Evolutionary conservation across 2,329 filamentous ascomycete genomes (phyloP).

Genomic region (Apiospora aurea): DNA sequence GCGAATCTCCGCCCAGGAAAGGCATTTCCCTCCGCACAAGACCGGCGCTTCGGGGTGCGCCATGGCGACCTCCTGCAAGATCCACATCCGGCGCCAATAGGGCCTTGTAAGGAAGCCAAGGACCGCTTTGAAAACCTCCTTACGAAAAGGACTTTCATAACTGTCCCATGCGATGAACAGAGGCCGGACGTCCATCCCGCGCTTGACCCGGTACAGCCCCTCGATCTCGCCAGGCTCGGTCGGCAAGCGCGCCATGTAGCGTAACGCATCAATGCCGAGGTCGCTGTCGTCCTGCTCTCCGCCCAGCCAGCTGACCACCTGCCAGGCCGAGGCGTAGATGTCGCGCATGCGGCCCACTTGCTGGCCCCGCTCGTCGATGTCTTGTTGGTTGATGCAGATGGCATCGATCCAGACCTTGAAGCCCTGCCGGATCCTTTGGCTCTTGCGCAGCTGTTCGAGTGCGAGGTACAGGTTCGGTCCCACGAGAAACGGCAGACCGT

Average conservation of each 20-base stretch:
- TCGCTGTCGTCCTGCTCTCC: not conserved
- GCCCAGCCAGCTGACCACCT: not conserved
- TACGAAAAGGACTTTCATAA: no score
- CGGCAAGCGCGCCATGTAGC: no score
- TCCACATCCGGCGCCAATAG: constrained; percentile 20
- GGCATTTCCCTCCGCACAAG: not conserved
- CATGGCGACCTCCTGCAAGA: constrained; percentile 18
- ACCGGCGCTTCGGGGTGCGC: not conserved
- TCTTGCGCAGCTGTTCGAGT: not conserved
- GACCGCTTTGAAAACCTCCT: not conserved
- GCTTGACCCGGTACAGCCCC: no score
- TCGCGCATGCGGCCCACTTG: not conserved
- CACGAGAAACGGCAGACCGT: not conserved
- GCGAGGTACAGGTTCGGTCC: not conserved
- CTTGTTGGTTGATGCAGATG: not conserved
- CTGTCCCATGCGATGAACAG: no score
- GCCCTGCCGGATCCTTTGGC: not conserved
- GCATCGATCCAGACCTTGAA: not conserved
- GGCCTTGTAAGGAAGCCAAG: not conserved
- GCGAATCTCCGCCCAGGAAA: not conserved
- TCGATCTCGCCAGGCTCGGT: no score
- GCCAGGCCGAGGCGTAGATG: not conserved
- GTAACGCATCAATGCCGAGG: no score
- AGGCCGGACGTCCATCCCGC: no score
- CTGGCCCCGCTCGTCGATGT: not conserved